Evolutionary conservation across 208 protist genomes (phyloP).

Genomic region (Trypanosoma caninum): DNA sequence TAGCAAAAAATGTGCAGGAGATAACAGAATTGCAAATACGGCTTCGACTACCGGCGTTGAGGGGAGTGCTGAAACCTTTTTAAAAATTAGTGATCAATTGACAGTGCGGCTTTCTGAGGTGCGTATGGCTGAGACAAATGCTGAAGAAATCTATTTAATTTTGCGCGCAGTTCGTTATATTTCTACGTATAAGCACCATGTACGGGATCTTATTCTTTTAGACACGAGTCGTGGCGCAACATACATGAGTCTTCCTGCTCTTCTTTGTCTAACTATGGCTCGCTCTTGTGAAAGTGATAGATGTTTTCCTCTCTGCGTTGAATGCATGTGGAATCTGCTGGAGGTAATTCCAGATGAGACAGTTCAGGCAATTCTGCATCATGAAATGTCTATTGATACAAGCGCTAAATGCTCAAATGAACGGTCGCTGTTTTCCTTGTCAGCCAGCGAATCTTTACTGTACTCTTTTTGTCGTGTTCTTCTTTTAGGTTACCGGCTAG

Average conservation of each 20-base stretch:
- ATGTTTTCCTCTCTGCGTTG: conserved; percentile 46
- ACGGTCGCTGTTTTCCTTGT: conserved; percentile 20
- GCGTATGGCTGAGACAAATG: conserved; percentile 17
- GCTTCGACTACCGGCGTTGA: no score
- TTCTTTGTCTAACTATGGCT: conserved; percentile 30
- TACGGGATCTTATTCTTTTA: conserved; percentile 4
- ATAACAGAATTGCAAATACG: no score
- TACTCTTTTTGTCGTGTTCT: conserved; percentile 51
- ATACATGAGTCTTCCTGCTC: conserved; percentile 23
- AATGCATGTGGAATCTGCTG: conserved; percentile 50
- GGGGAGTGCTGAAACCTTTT: no score
- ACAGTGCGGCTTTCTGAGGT: background rate
- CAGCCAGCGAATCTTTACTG: conserved; percentile 53
- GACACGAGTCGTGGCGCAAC: background rate
- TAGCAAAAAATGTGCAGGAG: no score
- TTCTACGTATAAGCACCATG: conserved; percentile 27
- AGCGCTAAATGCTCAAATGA: background rate
- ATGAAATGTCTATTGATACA: background rate
- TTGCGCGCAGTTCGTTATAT: conserved; percentile 19
- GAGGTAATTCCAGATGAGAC: conserved; percentile 33
- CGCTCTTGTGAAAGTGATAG: conserved; percentile 31
- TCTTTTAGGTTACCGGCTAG: conserved; percentile 40
- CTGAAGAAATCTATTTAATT: conserved; percentile 21
- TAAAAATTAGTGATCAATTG: no score
- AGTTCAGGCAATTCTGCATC: conserved; percentile 33